Conservation (phyloP, 257 asterid genomes). For the Sherardia arvensis region DNA sequence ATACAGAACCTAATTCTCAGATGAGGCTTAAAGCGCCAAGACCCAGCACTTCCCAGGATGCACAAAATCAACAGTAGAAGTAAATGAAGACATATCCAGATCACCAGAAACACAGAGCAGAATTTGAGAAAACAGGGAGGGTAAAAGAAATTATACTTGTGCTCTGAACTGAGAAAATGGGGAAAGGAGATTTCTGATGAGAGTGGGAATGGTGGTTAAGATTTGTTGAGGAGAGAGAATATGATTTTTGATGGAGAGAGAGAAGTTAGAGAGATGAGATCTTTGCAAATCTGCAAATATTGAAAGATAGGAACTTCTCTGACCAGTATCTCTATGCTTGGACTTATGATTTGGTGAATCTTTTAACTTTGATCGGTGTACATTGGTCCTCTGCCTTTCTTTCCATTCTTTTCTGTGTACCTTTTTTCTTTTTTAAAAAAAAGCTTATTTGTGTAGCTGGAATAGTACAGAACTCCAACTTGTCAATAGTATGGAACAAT, state of each 20-base stretch:
- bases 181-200: background rate
- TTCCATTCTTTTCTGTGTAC: too few relatives aligned
- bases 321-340: too few relatives aligned
- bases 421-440: too few relatives aligned
- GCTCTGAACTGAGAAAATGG: background rate
- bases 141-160: slow-evolving; percentile 1
- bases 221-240: slow-evolving; percentile 29
- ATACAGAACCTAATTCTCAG: background rate
- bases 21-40: too few relatives aligned
- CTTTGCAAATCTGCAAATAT: too few relatives aligned
- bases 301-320: too few relatives aligned
- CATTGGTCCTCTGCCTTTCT: too few relatives aligned
- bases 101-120: background rate
- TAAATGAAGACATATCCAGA: background rate
- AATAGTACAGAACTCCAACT: too few relatives aligned
- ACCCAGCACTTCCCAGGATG: background rate
- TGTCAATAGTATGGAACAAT: too few relatives aligned
- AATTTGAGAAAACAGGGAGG: background rate
- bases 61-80: background rate
- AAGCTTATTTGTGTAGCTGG: too few relatives aligned
- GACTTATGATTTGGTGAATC: too few relatives aligned
- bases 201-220: slow-evolving; percentile 3
- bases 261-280: slow-evolving; percentile 36
- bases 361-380: too few relatives aligned
- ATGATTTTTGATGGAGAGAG: slow-evolving; percentile 20